Conservation (phyloP, 441 rosid genomes). For the Croton laevigatus region DNA sequence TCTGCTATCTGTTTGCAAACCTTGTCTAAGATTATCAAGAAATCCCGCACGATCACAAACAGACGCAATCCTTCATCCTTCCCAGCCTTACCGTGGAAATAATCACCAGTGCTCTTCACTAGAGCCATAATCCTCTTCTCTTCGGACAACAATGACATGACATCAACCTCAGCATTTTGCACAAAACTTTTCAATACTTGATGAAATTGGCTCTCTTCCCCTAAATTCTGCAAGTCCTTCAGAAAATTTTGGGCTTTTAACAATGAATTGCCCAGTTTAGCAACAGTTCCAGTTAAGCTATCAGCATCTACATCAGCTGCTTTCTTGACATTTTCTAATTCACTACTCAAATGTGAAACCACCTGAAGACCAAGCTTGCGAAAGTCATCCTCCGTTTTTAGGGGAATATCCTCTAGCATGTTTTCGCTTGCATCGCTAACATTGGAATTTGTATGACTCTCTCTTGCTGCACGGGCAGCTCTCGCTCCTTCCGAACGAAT, state of each 20-base stretch:
- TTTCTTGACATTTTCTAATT: conserved; percentile 81
- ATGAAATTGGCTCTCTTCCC: conserved; percentile 69
- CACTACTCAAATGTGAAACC: conserved; percentile 69
- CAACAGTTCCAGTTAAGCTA: conserved; percentile 59
- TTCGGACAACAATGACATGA: conserved; percentile 54
- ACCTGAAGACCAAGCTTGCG: conserved; percentile 79
- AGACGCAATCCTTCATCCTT: conserved; percentile 91
- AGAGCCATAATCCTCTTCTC: conserved; percentile 80
- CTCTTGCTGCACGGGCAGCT: conserved; percentile 67
- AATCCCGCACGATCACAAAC: conserved; percentile 74
- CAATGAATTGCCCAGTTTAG: conserved; percentile 59
- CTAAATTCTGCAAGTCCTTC: conserved; percentile 58
- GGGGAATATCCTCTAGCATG: conserved; percentile 54
- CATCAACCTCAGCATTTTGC: conserved; percentile 63
- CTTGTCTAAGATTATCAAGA: conserved; percentile 79
- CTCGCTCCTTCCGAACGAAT: conserved; percentile 84
- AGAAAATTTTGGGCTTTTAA: conserved; percentile 61
- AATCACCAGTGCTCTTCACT: conserved; percentile 95
- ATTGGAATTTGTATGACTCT: conserved; percentile 59
- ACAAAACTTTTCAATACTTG: conserved; percentile 63
- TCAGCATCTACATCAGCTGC: conserved; percentile 85
- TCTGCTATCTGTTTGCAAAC: conserved; percentile 77
- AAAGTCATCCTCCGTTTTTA: conserved; percentile 58
- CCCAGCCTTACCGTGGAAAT: conserved; percentile 92
- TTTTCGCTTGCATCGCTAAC: conserved; percentile 72